These are phyloP conservation scores for Asterionellopsis glacialis DNA, from an alignment of 108 stramenopile species.

Conservation along the genomic window DNA sequence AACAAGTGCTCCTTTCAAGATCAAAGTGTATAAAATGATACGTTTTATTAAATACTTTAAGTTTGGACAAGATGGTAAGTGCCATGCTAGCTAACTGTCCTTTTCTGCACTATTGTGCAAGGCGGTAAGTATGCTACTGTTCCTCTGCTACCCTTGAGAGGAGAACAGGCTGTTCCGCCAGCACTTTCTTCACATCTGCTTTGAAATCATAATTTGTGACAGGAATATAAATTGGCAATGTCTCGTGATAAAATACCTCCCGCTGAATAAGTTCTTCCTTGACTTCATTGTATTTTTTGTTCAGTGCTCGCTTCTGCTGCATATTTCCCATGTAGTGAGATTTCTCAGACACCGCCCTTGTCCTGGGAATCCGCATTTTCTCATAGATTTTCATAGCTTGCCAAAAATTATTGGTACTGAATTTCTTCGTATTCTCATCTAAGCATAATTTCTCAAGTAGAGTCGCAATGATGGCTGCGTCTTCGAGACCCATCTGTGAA, in stretches of 20 bases:
- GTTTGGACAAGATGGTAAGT: too few species aligned
- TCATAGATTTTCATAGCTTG: constrained; percentile 48
- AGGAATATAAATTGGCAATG: constrained; percentile 41
- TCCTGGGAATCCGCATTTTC: constrained; percentile 38
- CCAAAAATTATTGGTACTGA: constrained; percentile 21
- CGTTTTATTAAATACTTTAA: too few species aligned
- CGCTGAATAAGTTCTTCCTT: constrained; percentile 48
- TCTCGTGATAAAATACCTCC: constrained; percentile 60
- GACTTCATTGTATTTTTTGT: constrained; percentile 38
- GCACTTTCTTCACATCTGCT: constrained; percentile 30
- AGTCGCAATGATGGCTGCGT: constrained; percentile 52
- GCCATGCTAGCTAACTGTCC: background rate
- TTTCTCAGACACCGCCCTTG: constrained; percentile 29
- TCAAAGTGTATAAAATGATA: too few species aligned
- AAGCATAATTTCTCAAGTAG: constrained; percentile 36
- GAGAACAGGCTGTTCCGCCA: constrained; percentile 11
- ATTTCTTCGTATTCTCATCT: background rate
- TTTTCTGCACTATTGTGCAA: background rate
- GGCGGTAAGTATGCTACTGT: too few species aligned
- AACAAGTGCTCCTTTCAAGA: background rate
- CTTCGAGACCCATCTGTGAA: constrained; percentile 64
- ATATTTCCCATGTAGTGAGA: constrained; percentile 42
- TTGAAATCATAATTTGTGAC: constrained; percentile 53
- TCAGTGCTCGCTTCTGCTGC: constrained; percentile 59
- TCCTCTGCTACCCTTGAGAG: background rate